Conservation (phyloP, 352 stramenopile genomes). For the Phytophthora megakarya region DNA sequence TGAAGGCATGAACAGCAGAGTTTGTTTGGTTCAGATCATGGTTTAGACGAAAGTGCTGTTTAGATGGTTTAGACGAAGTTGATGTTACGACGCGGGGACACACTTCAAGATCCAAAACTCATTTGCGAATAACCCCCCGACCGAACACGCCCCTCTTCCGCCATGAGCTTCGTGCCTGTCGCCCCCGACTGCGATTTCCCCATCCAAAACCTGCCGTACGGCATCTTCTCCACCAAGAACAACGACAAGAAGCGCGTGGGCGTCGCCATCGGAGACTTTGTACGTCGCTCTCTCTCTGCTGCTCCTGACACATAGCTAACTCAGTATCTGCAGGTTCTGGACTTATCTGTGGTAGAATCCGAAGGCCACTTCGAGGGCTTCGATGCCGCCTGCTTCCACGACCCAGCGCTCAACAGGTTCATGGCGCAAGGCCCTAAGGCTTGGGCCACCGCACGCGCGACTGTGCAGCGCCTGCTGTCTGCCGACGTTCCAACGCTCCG, state of each 20-base stretch:
- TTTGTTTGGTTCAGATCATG: not conserved
- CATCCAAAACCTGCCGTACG: slow-evolving; percentile 96
- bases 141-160: not conserved
- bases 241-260: slow-evolving; percentile 75
- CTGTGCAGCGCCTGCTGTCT: slow-evolving; percentile 89
- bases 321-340: slow-evolving; percentile 58
- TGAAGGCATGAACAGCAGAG: too few species aligned
- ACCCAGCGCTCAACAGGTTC: slow-evolving; percentile 91
- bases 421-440: slow-evolving; percentile 88
- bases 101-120: slow-evolving; percentile 13
- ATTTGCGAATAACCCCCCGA: slow-evolving; percentile 11
- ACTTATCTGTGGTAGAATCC: slow-evolving; percentile 89
- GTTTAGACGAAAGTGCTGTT: not conserved
- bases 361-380: slow-evolving; percentile 91
- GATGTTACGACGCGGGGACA: not conserved
- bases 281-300: slow-evolving; percentile 30
- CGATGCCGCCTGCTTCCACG: slow-evolving; percentile 74
- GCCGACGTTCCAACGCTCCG: slow-evolving; percentile 72
- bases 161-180: slow-evolving; percentile 67
- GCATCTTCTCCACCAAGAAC: slow-evolving; percentile 88
- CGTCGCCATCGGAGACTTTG: slow-evolving; percentile 83
- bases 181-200: slow-evolving; percentile 87
- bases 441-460: slow-evolving; percentile 88
- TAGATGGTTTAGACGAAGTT: not conserved
- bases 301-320: not conserved